phyloP scores from a whole-genome alignment of 164 flowering plant species.

The Tinospora cordifolia region DNA sequence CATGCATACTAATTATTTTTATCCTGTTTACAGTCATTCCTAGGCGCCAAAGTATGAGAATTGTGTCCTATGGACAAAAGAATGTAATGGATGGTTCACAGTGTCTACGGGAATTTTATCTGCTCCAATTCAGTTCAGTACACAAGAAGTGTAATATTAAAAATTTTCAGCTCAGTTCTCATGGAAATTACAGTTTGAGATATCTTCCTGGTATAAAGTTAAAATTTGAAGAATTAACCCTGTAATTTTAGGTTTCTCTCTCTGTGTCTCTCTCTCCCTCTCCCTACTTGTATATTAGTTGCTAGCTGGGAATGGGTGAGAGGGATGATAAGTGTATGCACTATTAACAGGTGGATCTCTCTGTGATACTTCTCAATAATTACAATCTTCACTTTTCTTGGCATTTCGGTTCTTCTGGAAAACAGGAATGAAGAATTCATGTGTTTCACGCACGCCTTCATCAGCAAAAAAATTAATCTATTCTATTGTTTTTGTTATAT shows the following conservation, averaged over 20 bases:
- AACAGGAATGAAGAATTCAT: neutral
- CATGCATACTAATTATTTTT: neutral
- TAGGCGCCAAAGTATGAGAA: conserved; percentile 20
- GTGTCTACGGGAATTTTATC: neutral
- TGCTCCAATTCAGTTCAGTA: neutral
- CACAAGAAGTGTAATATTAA: neutral
- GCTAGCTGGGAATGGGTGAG: conserved; percentile 6
- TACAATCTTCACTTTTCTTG: neutral
- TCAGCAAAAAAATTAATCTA: neutral
- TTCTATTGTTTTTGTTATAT: neutral
- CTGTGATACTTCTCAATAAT: neutral
- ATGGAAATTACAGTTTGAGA: neutral
- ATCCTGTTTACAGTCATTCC: conserved; percentile 15
- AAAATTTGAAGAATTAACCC: conserved; percentile 6
- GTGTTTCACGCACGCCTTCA: neutral
- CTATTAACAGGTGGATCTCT: neutral
- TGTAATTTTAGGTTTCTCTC: conserved; percentile 1
- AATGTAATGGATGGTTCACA: neutral
- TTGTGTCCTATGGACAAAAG: neutral
- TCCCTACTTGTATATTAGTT: conserved; percentile 4
- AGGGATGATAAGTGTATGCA: conserved; percentile 7
- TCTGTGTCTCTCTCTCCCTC: too few relatives aligned
- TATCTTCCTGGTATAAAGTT: neutral
- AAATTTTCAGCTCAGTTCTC: neutral
- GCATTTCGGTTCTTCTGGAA: neutral